Percentiles rank a stretch among this genome's conserved stretches.
These are phyloP conservation scores for Dicorynia guianensis DNA, from an alignment of 306 rosid genomes.

Conservation along the genomic window DNA sequence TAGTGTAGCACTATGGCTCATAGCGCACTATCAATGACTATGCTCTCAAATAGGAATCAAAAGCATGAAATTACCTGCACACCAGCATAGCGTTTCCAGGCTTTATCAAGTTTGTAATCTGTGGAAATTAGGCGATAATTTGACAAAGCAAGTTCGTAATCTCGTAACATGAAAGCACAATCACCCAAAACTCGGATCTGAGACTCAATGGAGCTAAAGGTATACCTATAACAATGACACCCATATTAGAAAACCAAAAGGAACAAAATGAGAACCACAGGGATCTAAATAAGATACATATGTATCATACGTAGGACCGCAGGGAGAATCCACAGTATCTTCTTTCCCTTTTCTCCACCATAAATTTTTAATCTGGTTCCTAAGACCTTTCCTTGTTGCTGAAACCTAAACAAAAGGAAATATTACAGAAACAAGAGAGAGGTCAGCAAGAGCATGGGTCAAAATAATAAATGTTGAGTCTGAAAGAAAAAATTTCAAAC, in stretches of 20 bases:
- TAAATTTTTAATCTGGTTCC: slow-evolving; percentile 90
- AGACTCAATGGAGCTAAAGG: slow-evolving; percentile 89
- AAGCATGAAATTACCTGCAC: slow-evolving; percentile 75
- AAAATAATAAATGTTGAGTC: slow-evolving; percentile 34
- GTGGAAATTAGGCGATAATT: slow-evolving; percentile 95
- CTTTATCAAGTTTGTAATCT: slow-evolving; percentile 99
- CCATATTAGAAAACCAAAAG: slow-evolving; percentile 44
- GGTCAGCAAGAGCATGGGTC: slow-evolving; percentile 29
- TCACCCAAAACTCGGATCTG: slow-evolving; percentile 98
- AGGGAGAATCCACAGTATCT: slow-evolving; percentile 72
- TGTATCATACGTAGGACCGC: slow-evolving; percentile 75
- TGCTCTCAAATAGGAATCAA: not conserved
- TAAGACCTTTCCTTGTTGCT: slow-evolving; percentile 91
- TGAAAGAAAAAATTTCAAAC: slow-evolving; percentile 22
- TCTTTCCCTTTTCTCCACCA: slow-evolving; percentile 99
- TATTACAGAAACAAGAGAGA: slow-evolving; percentile 33
- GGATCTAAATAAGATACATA: slow-evolving; percentile 31
- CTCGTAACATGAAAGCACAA: slow-evolving; percentile 95
- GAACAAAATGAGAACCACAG: slow-evolving; percentile 13
- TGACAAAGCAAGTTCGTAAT: slow-evolving; percentile 96
- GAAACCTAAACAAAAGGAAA: slow-evolving; percentile 67
- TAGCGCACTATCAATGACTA: too few species aligned
- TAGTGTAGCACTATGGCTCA: too few species aligned
- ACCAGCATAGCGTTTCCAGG: slow-evolving; percentile 98
- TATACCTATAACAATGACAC: slow-evolving; percentile 73